phyloP scores from a whole-genome alignment of 2,329 filamentous ascomycete genomes.

The Ophiostoma ips region DNA sequence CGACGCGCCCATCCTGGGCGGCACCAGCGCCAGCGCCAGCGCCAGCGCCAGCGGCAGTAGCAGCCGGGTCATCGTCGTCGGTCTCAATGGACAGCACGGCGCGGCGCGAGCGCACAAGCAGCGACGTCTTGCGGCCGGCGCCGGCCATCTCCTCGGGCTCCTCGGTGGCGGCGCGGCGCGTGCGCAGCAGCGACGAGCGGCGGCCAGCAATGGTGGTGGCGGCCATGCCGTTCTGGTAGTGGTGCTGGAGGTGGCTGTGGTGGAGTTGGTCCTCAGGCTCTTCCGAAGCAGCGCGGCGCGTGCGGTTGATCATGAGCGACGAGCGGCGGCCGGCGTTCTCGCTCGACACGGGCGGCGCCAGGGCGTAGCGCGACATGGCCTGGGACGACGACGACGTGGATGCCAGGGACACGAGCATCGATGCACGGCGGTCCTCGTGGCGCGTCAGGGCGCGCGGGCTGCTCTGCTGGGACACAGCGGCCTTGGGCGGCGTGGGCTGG shows the following conservation, averaged over 20 bases:
- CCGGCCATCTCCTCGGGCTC: conserved; percentile 28
- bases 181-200: conserved; percentile 26
- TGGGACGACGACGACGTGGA: too few species aligned
- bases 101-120: conserved; percentile 29
- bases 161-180: conserved; percentile 30
- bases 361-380: conserved; percentile 29
- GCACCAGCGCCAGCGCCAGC: too few species aligned
- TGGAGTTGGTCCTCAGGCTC: conserved; percentile 25
- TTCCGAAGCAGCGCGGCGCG: conserved; percentile 34
- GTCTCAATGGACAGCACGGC: conserved; percentile 32
- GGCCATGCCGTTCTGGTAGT: conserved; percentile 15
- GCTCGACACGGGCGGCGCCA: conserved; percentile 26
- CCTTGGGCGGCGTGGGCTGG: conserved; percentile 17
- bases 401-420: conserved; percentile 30
- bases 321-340: conserved; percentile 37
- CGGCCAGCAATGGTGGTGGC: conserved; percentile 19
- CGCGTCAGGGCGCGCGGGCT: conserved; percentile 22
- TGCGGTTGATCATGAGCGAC: conserved; percentile 30
- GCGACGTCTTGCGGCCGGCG: conserved; percentile 30
- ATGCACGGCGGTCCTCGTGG: conserved; percentile 39
- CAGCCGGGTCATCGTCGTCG: conserved; percentile 32
- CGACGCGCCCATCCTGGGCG: conserved; percentile 5
- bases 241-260: too few species aligned
- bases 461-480: conserved; percentile 18
- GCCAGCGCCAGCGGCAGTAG: too few species aligned